Percentiles rank a stretch among this genome's conserved stretches.
These are phyloP conservation scores for Ploettnerulaceae sp. DNA, from an alignment of 2,329 filamentous ascomycete species.

Conservation along the genomic window DNA sequence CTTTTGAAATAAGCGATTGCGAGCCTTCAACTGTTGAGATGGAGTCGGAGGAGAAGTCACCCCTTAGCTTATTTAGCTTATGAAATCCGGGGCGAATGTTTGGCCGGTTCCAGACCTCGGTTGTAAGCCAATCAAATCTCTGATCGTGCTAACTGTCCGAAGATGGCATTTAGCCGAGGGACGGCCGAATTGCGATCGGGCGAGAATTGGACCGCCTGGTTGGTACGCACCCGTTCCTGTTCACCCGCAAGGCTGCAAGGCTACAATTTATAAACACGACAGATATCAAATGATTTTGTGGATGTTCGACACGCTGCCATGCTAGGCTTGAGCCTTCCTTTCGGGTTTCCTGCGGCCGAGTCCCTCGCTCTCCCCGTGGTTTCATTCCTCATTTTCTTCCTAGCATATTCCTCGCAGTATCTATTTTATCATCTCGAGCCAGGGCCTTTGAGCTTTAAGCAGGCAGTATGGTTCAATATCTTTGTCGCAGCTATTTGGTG, in stretches of 20 bases:
- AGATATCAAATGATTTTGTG: neutral
- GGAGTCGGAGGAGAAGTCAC: neutral
- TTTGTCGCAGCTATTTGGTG: conserved; percentile 61
- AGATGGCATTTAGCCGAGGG: neutral
- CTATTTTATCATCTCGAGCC: conserved; percentile 60
- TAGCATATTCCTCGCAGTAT: conserved; percentile 68
- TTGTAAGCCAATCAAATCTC: neutral
- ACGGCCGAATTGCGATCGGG: neutral
- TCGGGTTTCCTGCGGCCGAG: conserved; percentile 19
- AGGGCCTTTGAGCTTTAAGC: conserved; percentile 51
- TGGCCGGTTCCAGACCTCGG: no score
- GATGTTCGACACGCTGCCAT: conserved; percentile 1
- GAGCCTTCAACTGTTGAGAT: neutral
- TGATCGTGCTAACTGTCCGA: neutral
- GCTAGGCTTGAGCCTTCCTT: conserved; percentile 10
- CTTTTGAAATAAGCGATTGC: neutral
- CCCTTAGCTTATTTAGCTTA: neutral
- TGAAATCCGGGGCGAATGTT: no score
- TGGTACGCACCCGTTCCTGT: neutral
- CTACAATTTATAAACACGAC: conserved; percentile 1
- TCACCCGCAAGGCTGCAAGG: conserved; percentile 9
- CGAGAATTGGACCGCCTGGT: neutral
- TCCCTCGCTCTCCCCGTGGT: conserved; percentile 64
- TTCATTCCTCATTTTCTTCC: conserved; percentile 60
- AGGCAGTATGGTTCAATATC: conserved; percentile 61